Evolutionary conservation across 1,284 basidiomycete species (phyloP).

Genomic region (Meripilus lineatus): DNA sequence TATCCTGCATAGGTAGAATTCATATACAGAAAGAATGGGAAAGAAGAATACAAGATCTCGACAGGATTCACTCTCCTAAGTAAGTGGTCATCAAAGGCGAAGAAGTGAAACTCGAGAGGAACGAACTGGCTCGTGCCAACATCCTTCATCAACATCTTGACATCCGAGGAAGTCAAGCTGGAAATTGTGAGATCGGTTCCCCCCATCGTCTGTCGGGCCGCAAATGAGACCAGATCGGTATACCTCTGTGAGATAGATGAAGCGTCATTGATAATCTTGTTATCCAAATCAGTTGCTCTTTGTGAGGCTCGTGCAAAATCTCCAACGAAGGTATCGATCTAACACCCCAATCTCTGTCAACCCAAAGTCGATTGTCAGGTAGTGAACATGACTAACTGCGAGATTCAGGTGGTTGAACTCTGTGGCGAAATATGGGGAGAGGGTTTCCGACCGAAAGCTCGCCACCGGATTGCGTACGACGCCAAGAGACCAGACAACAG

Average conservation of each 20-base stretch:
- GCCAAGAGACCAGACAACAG: slow-evolving; percentile 31
- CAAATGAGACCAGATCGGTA: slow-evolving; percentile 32
- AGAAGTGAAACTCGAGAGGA: not conserved
- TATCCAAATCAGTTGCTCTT: slow-evolving; percentile 18
- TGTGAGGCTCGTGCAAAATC: slow-evolving; percentile 16
- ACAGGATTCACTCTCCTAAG: slow-evolving; percentile 37
- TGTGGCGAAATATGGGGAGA: slow-evolving; percentile 21
- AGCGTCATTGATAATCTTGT: slow-evolving; percentile 13
- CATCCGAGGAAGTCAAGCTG: slow-evolving; percentile 29
- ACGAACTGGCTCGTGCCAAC: slow-evolving; percentile 20
- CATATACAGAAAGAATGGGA: slow-evolving; percentile 40
- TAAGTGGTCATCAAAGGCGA: not conserved
- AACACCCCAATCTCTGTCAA: no score
- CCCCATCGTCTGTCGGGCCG: slow-evolving; percentile 35
- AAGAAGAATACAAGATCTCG: slow-evolving; percentile 40
- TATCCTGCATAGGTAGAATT: slow-evolving; percentile 34
- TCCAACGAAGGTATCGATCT: slow-evolving; percentile 20
- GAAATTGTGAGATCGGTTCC: slow-evolving; percentile 29
- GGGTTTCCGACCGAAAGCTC: slow-evolving; percentile 17
- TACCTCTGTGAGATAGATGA: slow-evolving; percentile 24
- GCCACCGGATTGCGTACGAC: slow-evolving; percentile 29
- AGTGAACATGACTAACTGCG: no score
- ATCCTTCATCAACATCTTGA: slow-evolving; percentile 43
- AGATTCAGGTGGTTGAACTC: no score
- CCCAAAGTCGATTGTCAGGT: no score